phyloP scores from a whole-genome alignment of 352 stramenopile genomes.

The Blastocystis hominis region DNA sequence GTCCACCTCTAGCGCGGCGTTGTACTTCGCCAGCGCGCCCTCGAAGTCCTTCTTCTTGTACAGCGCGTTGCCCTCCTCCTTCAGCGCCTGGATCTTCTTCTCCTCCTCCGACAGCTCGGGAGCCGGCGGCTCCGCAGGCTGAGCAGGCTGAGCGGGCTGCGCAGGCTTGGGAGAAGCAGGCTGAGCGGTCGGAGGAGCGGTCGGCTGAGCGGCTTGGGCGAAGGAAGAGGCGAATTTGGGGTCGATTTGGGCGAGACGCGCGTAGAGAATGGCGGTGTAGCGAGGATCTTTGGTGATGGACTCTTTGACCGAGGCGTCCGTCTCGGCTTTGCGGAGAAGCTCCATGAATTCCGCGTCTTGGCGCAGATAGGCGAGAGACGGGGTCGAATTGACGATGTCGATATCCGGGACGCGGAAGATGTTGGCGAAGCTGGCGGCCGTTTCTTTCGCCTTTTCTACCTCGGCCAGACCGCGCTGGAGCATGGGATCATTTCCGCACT shows the following conservation, averaged over 20 bases:
- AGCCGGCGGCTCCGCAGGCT: conserved; percentile 55
- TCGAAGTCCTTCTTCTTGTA: conserved; percentile 95
- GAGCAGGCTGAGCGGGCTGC: not conserved
- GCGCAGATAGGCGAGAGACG: conserved; percentile 61
- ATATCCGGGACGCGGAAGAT: not conserved
- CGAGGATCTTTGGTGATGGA: conserved; percentile 72
- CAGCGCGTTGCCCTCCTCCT: conserved; percentile 84
- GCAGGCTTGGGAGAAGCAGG: conserved; percentile 59
- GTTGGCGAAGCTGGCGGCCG: not conserved
- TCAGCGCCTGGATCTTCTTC: conserved; percentile 76
- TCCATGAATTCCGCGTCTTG: conserved; percentile 80
- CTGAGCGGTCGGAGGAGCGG: not conserved
- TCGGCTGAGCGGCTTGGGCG: too few relatives aligned
- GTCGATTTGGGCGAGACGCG: not conserved
- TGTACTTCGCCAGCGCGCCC: conserved; percentile 82
- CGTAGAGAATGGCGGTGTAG: conserved; percentile 69
- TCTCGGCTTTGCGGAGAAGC: conserved; percentile 71
- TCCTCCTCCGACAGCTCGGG: conserved; percentile 60
- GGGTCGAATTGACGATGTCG: not conserved
- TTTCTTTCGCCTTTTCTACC: conserved; percentile 63
- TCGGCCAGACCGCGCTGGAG: conserved; percentile 82
- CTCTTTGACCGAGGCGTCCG: conserved; percentile 71
- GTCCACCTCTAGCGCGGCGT: conserved; percentile 86
- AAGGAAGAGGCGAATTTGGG: not conserved
- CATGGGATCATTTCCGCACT: conserved; percentile 69